phyloP scores from a whole-genome alignment of 768 basidiomycete genomes.

The Trametes meyenii region DNA sequence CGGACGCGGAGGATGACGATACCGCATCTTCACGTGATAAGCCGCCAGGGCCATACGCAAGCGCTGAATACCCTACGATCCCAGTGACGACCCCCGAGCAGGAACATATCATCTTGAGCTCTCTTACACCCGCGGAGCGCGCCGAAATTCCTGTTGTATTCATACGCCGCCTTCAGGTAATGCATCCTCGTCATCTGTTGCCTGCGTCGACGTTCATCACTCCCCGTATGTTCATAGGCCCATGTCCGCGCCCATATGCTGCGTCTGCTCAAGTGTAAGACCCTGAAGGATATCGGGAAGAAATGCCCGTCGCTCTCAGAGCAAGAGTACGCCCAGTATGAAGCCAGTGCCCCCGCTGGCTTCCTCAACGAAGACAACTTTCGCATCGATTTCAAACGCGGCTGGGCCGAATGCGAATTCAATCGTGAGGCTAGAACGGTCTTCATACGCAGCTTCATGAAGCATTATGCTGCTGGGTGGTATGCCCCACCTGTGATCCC shows the following conservation, averaged over 20 bases:
- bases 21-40: neutral
- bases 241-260: neutral
- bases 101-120: too few relatives aligned
- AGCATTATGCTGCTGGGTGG: neutral
- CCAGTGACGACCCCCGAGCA: too few relatives aligned
- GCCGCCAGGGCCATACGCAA: too few relatives aligned
- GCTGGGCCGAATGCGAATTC: neutral
- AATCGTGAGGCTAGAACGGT: neutral
- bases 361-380: conserved; percentile 1
- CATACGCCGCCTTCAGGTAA: neutral
- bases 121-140: too few relatives aligned
- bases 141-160: too few relatives aligned
- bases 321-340: neutral
- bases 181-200: neutral
- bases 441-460: neutral
- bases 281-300: neutral
- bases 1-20: neutral
- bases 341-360: neutral
- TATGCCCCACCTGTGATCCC: neutral
- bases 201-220: neutral
- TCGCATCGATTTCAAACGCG: neutral
- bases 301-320: neutral
- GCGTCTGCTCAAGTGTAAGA: neutral
- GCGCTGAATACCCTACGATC: too few relatives aligned
- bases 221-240: neutral